Conservation (phyloP, 805 yeast genomes). For the Zygosaccharomyces bailii region DNA sequence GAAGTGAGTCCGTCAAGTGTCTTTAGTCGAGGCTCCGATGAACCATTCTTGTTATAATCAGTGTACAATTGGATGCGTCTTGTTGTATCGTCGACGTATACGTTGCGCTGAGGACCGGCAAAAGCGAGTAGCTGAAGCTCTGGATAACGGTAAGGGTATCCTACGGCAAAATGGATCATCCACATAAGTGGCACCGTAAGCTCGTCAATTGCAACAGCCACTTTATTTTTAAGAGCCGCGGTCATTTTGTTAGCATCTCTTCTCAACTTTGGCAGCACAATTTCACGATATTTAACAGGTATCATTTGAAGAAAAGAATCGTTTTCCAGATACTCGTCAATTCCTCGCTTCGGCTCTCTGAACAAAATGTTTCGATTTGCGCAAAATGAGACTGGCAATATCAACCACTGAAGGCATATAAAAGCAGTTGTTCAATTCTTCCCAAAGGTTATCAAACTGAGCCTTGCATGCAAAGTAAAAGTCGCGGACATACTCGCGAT, state of each 20-base stretch:
- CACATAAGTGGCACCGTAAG: constrained; percentile 7
- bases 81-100: constrained; percentile 9
- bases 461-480: constrained; percentile 4
- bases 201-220: constrained; percentile 7
- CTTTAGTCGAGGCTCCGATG: background rate
- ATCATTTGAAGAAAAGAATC: background rate
- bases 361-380: background rate
- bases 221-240: background rate
- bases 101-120: constrained; percentile 11
- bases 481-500: constrained; percentile 8
- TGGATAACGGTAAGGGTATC: constrained; percentile 10
- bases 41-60: constrained; percentile 7
- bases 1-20: too few species aligned
- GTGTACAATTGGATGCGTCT: constrained; percentile 9
- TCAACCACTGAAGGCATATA: constrained; percentile 2
- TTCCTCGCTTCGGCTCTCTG: background rate
- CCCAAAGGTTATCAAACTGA: background rate
- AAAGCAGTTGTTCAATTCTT: constrained; percentile 1
- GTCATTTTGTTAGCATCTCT: background rate
- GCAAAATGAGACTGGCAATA: background rate
- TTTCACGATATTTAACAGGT: background rate
- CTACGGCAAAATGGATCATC: constrained; percentile 10
- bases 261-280: background rate
- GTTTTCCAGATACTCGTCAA: background rate
- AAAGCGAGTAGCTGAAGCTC: constrained; percentile 8